Evolutionary conservation across 169 alveolate species (phyloP).

Genomic region (Eimeria maxima): DNA sequence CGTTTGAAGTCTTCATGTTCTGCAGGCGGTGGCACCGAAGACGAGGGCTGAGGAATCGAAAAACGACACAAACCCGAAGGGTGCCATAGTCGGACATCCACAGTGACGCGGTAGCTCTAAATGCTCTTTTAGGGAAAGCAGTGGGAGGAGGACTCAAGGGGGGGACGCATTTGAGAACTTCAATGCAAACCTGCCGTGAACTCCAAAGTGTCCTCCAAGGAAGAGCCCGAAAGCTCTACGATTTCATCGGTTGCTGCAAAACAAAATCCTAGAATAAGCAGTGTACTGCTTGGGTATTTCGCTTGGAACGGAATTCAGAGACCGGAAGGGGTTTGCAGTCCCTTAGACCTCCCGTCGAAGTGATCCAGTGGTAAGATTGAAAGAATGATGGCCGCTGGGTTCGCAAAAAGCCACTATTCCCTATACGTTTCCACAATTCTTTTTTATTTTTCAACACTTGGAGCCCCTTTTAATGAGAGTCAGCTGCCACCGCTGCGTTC

Average conservation of each 20-base stretch:
- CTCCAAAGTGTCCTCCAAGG: background rate
- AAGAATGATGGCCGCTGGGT: background rate
- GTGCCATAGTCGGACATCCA: background rate
- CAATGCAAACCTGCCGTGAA: background rate
- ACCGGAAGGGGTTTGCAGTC: background rate
- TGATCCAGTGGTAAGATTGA: background rate
- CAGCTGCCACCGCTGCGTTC: constrained; percentile 31
- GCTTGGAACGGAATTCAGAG: background rate
- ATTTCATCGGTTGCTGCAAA: constrained; percentile 29
- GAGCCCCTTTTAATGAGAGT: background rate
- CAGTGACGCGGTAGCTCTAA: background rate
- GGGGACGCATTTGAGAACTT: background rate
- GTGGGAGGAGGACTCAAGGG: background rate
- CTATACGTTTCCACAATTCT: background rate
- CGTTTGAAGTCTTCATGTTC: constrained; percentile 82
- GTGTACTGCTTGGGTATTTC: background rate
- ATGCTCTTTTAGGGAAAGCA: background rate
- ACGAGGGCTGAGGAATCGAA: background rate
- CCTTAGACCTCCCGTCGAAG: background rate
- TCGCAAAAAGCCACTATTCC: background rate
- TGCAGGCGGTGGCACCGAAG: background rate
- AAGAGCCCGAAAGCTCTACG: background rate
- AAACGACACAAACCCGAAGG: background rate
- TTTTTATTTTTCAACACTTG: background rate
- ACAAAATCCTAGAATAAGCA: background rate